A percentile compares a stretch with the other conserved stretches of the same genome.
Evolutionary conservation across 2,329 filamentous ascomycete genomes (phyloP).

Genomic region (Blastomyces percursus): DNA sequence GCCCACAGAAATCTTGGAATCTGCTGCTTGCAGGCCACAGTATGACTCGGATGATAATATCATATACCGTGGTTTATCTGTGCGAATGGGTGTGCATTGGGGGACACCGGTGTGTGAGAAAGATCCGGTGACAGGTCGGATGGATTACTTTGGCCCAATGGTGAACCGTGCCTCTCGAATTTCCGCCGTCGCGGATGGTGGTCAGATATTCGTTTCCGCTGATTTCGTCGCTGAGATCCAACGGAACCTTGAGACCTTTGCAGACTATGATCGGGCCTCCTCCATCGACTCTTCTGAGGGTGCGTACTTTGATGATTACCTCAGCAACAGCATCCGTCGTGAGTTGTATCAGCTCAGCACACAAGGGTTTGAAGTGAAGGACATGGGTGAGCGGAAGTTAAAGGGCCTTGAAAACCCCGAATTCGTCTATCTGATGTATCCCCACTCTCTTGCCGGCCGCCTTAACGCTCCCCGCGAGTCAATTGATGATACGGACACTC

Average conservation of each 20-base stretch:
- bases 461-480: conserved; percentile 38
- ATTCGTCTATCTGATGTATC: conserved; percentile 89
- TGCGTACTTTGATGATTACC: conserved; percentile 61
- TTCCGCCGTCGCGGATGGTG: conserved; percentile 85
- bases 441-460: conserved; percentile 72
- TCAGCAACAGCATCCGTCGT: conserved; percentile 67
- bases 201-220: conserved; percentile 90
- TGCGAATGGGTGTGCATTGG: conserved; percentile 96
- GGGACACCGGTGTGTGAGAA: conserved; percentile 88
- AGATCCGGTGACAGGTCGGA: conserved; percentile 90
- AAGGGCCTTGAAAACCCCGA: conserved; percentile 98
- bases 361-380: conserved; percentile 93
- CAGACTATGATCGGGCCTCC: conserved; percentile 64
- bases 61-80: conserved; percentile 88
- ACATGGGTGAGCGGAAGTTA: conserved; percentile 86
- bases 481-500: conserved; percentile 34
- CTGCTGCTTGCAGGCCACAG: conserved; percentile 70
- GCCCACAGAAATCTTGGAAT: conserved; percentile 86
- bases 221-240: conserved; percentile 97
- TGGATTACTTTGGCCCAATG: conserved; percentile 99
- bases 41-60: conserved; percentile 73
- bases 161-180: conserved; percentile 95
- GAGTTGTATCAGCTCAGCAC: conserved; percentile 79
- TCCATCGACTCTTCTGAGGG: conserved; percentile 60
- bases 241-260: conserved; percentile 76